Base-by-base conservation (phyloP, 805 yeast species). In the Isabelozyma pseudorhagii region DNA sequence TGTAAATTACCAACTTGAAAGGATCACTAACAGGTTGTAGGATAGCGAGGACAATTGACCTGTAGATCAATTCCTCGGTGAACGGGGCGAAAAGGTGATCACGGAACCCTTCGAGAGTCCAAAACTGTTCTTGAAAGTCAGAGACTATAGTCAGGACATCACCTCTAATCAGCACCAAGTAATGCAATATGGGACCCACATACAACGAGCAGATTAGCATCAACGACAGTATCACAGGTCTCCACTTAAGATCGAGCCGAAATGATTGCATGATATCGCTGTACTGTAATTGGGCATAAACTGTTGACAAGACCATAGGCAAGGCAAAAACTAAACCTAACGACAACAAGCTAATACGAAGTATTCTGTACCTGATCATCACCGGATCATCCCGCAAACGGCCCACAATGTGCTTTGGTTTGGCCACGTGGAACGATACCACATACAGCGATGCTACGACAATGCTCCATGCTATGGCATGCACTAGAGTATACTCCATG, bases 11-110 rank as follows among this genome's bases (percentile, higher is more conserved):
- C 17, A 71, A 52, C 28, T 40, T 44, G 0, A 39, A 25, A 0
- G 41, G 38, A 1, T 49, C 21, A 15, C 50, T 47, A 8, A 48
- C 13, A 2, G 60, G 61, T 25, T 47, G 40, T 47, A 55, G 63
- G 58, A 50, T 66, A 49, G 43, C 67, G 54, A 50, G 71, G 50
- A 52, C 78, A 50, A 54, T 75, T 0, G 85, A 72, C 1, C 96
- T 72, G 61, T 83, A 89, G 1, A 87, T 78, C 28, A 88, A 53
- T 60, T 89, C 97, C 61, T 89, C 97, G 0, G 93, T 83, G 2
- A 85, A 44, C 4, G 97, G 97, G 0, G 91, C 96, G 39, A 85
- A 69, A 0, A 87, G 48, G 44, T 81, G 73, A 60, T 85, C 83
- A 50, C 94, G 65, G 21, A 82, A 34, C 1, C 83, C 82, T 25